Base-by-base conservation (phyloP, 2,329 filamentous ascomycete species). In the Trematosphaeria pertusa region DNA sequence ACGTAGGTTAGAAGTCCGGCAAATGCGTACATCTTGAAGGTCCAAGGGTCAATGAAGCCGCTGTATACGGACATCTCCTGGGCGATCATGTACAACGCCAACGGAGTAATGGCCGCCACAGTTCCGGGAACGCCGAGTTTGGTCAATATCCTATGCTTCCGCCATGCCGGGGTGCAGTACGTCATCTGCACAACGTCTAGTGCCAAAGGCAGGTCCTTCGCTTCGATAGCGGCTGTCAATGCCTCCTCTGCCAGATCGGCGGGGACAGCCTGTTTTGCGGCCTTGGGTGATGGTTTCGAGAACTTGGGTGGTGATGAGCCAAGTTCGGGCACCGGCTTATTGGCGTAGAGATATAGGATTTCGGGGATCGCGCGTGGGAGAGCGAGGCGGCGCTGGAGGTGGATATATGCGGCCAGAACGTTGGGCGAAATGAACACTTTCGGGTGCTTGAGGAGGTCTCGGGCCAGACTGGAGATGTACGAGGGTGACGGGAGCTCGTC, bases 1-100 rank as follows among this genome's bases (percentile, higher is more conserved):
- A 95, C 80, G 70, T 97, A 99, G 5, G 91, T 88, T 51, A 93
- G 75, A 38, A 94, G 88, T 10, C 89, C 92, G 0, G 83, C 83
- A 66, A 96, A 91, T 4, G 88, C 87, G 50, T 95, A 84, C 9
- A 83, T 83, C 2, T 90, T 95, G 8, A 91, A 91, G 24, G 83
- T 84, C 20, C 75, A 77, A 1, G 86, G 77, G 56, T 95, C 89
- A 82, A 96, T 90, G n/a, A 86, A 86, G 44, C 82, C 81, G 68
- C 93, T 89, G 52, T 86, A 78, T 9, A 76, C 71, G 2, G 87
- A 81, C 20, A 89, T 78, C 66, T 86, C 87, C 1, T 82, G 81
- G 0, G 90, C 88, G 30, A 91, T 70, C 22, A 83, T 81, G 64
- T 91, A 94, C 21, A 87, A 80, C 50, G 83, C 87, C 40, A 86